These are phyloP conservation scores for Leccinum olivaceopallidum DNA, from an alignment of 768 basidiomycete species.

Conservation along the genomic window DNA sequence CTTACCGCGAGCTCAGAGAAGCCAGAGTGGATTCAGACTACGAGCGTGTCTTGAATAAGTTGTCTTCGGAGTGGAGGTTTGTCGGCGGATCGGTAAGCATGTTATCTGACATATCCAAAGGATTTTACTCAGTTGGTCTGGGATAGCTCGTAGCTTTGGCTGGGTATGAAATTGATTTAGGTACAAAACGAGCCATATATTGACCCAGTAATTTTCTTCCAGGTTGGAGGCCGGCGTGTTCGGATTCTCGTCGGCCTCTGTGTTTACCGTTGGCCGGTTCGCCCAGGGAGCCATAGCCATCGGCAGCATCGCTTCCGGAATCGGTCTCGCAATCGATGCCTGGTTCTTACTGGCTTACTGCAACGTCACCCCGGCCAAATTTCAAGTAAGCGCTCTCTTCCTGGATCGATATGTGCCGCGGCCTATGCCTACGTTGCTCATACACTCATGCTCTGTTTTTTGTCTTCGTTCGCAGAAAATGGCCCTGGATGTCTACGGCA, in stretches of 20 bases:
- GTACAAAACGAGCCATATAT: background rate
- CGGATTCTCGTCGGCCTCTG: conserved; percentile 52
- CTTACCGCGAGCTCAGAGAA: conserved; percentile 54
- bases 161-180: conserved; percentile 40
- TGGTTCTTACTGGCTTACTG: conserved; percentile 69
- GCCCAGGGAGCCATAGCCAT: conserved; percentile 55
- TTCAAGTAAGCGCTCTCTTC: conserved; percentile 44
- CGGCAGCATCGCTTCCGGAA: conserved; percentile 58
- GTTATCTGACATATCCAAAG: background rate
- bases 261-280: conserved; percentile 49
- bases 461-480: conserved; percentile 18
- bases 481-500: conserved; percentile 54
- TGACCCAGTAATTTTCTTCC: conserved; percentile 1
- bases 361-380: conserved; percentile 50
- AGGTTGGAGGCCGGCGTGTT: conserved; percentile 60
- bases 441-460: background rate
- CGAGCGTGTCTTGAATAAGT: conserved; percentile 46
- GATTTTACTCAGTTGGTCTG: background rate
- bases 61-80: conserved; percentile 66
- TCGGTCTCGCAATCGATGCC: conserved; percentile 61
- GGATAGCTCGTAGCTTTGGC: conserved; percentile 58
- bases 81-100: conserved; percentile 57
- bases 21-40: conserved; percentile 44
- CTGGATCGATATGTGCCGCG: background rate
- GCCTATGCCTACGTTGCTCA: background rate